These are phyloP conservation scores for Globisporangium radiosum DNA, from an alignment of 352 stramenopile species.

Conservation along the genomic window DNA sequence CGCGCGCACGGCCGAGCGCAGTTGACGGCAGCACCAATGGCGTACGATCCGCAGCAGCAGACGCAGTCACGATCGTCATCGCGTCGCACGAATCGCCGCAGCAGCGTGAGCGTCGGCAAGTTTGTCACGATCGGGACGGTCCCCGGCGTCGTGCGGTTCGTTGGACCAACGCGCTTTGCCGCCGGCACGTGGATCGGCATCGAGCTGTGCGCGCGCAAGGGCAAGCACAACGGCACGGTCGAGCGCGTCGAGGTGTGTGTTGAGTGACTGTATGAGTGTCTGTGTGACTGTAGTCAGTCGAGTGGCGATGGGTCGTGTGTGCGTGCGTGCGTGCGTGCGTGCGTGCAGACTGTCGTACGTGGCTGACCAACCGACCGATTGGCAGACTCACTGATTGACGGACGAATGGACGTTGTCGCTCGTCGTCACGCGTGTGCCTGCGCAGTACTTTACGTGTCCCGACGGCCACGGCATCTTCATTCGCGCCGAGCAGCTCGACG, in stretches of 20 bases:
- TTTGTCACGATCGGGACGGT: constrained; percentile 50
- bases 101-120: constrained; percentile 41
- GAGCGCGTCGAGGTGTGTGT: constrained; percentile 26
- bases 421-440: neutral
- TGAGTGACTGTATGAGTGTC: neutral
- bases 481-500: constrained; percentile 47
- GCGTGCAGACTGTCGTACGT: no score
- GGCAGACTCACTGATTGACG: neutral
- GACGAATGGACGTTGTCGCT: no score
- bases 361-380: neutral
- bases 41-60: no score
- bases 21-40: neutral
- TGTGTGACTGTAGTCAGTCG: neutral
- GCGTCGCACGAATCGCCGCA: neutral
- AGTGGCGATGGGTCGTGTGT: no score
- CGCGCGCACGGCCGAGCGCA: neutral
- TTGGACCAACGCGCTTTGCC: constrained; percentile 58
- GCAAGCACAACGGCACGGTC: constrained; percentile 61
- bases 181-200: constrained; percentile 66
- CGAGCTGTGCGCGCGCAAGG: constrained; percentile 51
- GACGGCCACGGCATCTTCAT: constrained; percentile 64
- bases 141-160: constrained; percentile 59
- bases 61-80: neutral
- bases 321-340: no score
- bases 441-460: constrained; percentile 54